Conservation (phyloP, 225 moss, liverwort and hornwort genomes). For the Lunularia cruciata region DNA sequence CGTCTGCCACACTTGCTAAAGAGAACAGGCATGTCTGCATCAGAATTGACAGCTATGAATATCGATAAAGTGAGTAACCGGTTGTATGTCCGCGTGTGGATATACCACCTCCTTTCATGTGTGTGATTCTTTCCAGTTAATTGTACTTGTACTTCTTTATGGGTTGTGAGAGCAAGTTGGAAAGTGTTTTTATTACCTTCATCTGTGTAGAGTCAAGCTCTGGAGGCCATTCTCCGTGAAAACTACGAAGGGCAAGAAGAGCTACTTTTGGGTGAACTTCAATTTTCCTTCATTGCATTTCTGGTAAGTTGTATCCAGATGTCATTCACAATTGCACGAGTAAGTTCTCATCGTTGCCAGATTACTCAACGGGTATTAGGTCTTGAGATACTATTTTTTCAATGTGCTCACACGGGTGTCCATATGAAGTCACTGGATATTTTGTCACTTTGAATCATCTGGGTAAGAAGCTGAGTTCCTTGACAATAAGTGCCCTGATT, state of each 20-base stretch:
- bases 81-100: not conserved
- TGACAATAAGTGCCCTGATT: not conserved
- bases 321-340: not conserved
- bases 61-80: conserved; percentile 89
- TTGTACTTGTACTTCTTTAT: not conserved
- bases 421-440: not conserved
- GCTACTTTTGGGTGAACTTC: conserved; percentile 84
- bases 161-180: too few species aligned
- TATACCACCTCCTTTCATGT: not conserved
- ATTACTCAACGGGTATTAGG: too few species aligned
- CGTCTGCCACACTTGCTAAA: conserved; percentile 77
- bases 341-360: too few species aligned
- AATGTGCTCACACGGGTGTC: too few species aligned
- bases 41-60: conserved; percentile 85
- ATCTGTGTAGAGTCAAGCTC: conserved; percentile 64
- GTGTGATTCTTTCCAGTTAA: not conserved
- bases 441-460: not conserved
- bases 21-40: conserved; percentile 67
- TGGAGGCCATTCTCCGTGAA: conserved; percentile 58
- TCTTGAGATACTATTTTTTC: too few species aligned
- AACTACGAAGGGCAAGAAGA: conserved; percentile 72
- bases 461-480: not conserved
- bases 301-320: conserved; percentile 46
- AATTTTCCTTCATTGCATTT: conserved; percentile 87
- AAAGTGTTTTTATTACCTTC: not conserved